These are phyloP conservation scores for Leccinum angustisporum DNA, from an alignment of 1,284 basidiomycete genomes.

Conservation along the genomic window DNA sequence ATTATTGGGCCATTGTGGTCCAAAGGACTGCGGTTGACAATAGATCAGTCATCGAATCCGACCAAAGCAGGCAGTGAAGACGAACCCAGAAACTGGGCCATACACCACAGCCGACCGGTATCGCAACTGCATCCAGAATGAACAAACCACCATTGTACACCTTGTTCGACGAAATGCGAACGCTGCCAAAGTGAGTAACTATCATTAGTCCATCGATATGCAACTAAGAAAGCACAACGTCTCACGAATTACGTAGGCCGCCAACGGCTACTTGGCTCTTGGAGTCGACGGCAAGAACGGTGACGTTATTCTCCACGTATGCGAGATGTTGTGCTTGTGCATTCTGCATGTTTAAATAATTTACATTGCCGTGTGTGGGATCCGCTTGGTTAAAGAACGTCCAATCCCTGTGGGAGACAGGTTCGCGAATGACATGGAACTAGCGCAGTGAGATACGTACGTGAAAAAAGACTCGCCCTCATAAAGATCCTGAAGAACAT, in stretches of 20 bases:
- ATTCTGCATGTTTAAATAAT: constrained; percentile 46
- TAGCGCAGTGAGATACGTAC: constrained; percentile 14
- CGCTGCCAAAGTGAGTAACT: constrained; percentile 37
- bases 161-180: constrained; percentile 69
- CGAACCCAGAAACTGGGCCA: constrained; percentile 71
- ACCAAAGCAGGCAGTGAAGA: constrained; percentile 7
- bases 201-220: constrained; percentile 21
- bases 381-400: constrained; percentile 55
- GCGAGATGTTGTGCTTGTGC: constrained; percentile 55
- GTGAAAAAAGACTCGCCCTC: constrained; percentile 18
- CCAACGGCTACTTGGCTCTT: constrained; percentile 48
- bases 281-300: constrained; percentile 62
- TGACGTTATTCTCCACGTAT: constrained; percentile 47
- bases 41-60: not conserved
- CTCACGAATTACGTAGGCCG: constrained; percentile 62
- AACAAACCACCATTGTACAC: constrained; percentile 69
- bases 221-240: constrained; percentile 13
- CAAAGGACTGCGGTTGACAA: constrained; percentile 37
- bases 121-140: constrained; percentile 69
- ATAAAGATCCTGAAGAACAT: constrained; percentile 21
- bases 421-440: not conserved
- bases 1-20: constrained; percentile 67
- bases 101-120: constrained; percentile 76
- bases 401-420: constrained; percentile 46
- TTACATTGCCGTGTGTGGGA: constrained; percentile 65